Percentiles rank a stretch among this genome's conserved stretches.
Conservation (phyloP, 495 filamentous ascomycete genomes). For the Penicillium macrosclerotiorum region DNA sequence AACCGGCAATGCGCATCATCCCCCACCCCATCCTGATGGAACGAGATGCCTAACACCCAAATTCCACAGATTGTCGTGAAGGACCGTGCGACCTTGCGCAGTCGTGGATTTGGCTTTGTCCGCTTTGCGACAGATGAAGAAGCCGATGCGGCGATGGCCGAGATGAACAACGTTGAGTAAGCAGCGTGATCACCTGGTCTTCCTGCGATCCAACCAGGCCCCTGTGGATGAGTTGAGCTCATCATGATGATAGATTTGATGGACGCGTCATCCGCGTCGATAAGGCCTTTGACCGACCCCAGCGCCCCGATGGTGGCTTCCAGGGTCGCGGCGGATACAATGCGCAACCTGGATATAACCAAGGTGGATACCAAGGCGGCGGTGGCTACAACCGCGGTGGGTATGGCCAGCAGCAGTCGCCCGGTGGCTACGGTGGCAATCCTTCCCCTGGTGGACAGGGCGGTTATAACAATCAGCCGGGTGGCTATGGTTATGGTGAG, state of each 20-base stretch:
- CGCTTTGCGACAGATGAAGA: constrained; percentile 79
- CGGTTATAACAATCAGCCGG: constrained; percentile 20
- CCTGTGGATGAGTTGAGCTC: background rate
- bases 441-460: constrained; percentile 27
- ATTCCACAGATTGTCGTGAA: constrained; percentile 84
- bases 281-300: constrained; percentile 79
- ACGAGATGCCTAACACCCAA: constrained; percentile 6
- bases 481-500: constrained; percentile 31
- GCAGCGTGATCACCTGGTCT: constrained; percentile 18
- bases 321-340: constrained; percentile 48
- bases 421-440: constrained; percentile 25
- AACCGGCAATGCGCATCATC: constrained; percentile 1
- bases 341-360: constrained; percentile 27
- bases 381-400: constrained; percentile 33
- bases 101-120: constrained; percentile 97
- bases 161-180: constrained; percentile 95
- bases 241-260: constrained; percentile 68
- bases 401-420: constrained; percentile 17
- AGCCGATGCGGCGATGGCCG: constrained; percentile 73
- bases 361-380: constrained; percentile 37
- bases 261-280: constrained; percentile 94
- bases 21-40: background rate
- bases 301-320: constrained; percentile 36
- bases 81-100: constrained; percentile 93
- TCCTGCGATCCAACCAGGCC: background rate